Conservation (phyloP, 23 red algal species). For the Rhodosorus marinus region DNA sequence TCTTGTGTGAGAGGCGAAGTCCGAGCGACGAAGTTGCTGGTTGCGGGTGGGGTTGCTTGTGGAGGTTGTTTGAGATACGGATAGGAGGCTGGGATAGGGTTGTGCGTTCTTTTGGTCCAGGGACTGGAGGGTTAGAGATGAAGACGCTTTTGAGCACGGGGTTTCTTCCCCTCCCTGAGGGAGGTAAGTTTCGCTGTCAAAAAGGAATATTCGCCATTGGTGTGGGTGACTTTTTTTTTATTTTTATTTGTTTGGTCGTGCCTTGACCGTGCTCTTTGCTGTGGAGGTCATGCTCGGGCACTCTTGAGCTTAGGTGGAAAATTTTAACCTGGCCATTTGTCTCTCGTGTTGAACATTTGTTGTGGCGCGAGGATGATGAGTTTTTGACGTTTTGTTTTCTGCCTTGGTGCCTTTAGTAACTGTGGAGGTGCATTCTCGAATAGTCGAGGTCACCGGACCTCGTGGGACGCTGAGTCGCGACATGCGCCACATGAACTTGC, state of each 20-base stretch:
- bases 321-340: slow-evolving; percentile 4
- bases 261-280: neutral
- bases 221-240: neutral
- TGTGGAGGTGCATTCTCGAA: slow-evolving; percentile 43
- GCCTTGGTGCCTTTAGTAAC: slow-evolving; percentile 7
- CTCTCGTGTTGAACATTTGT: too few relatives aligned
- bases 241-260: neutral
- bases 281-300: neutral
- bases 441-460: slow-evolving; percentile 56
- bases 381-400: neutral
- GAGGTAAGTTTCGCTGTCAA: slow-evolving; percentile 19
- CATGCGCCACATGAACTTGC: slow-evolving; percentile 38
- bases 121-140: too few relatives aligned
- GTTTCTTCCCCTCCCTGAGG: slow-evolving; percentile 27
- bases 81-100: too few relatives aligned
- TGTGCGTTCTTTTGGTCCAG: too few relatives aligned
- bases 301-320: neutral
- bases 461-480: slow-evolving; percentile 47
- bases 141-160: slow-evolving; percentile 31
- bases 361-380: too few relatives aligned
- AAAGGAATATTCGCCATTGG: neutral
- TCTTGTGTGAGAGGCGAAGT: too few relatives aligned
- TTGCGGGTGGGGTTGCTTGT: too few relatives aligned
- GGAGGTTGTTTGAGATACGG: too few relatives aligned
- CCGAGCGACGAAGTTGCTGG: too few relatives aligned